A percentile compares a stretch with the other conserved stretches of the same genome.
phyloP scores from a whole-genome alignment of 2,329 filamentous ascomycete species.

The Colletotrichum sp. region DNA sequence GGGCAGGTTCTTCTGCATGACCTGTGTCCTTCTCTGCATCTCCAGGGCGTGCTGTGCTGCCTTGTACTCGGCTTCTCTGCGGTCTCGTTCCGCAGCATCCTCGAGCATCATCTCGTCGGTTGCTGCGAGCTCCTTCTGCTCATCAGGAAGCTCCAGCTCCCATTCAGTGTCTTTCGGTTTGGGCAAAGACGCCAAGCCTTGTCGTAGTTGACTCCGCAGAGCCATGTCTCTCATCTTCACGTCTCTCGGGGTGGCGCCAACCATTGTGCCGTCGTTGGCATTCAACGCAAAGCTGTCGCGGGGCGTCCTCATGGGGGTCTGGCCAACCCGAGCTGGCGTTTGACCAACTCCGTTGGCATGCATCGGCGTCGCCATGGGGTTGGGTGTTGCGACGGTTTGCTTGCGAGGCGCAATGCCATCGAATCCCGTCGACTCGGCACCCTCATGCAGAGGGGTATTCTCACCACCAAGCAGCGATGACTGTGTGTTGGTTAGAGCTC shows the following conservation, averaged over 20 bases:
- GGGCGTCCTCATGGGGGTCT: conserved; percentile 87
- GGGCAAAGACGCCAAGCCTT: conserved; percentile 80
- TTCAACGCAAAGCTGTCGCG: conserved; percentile 90
- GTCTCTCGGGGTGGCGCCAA: conserved; percentile 79
- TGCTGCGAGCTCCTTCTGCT: conserved; percentile 66
- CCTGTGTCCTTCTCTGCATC: conserved; percentile 83
- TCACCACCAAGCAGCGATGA: conserved; percentile 93
- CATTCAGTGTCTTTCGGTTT: conserved; percentile 94
- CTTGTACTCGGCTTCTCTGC: conserved; percentile 74
- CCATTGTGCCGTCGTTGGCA: conserved; percentile 68
- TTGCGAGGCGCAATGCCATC: conserved; percentile 82
- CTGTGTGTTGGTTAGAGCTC: conserved; percentile 89
- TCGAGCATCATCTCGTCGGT: conserved; percentile 57
- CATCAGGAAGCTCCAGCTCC: conserved; percentile 91
- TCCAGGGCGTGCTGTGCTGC: conserved; percentile 80
- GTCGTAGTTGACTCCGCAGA: conserved; percentile 70
- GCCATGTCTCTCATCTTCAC: conserved; percentile 74
- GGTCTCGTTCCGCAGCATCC: conserved; percentile 76
- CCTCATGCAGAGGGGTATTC: conserved; percentile 87
- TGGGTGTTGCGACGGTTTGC: conserved; percentile 87
- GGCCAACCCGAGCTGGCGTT: conserved; percentile 73
- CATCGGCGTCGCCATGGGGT: conserved; percentile 91
- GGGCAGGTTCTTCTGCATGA: conserved; percentile 86
- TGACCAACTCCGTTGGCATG: conserved; percentile 67
- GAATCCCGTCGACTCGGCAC: conserved; percentile 83